Percentiles rank a stretch among this genome's conserved stretches.
phyloP scores from a whole-genome alignment of 1,284 basidiomycete species.

The Volvariella volvacea region DNA sequence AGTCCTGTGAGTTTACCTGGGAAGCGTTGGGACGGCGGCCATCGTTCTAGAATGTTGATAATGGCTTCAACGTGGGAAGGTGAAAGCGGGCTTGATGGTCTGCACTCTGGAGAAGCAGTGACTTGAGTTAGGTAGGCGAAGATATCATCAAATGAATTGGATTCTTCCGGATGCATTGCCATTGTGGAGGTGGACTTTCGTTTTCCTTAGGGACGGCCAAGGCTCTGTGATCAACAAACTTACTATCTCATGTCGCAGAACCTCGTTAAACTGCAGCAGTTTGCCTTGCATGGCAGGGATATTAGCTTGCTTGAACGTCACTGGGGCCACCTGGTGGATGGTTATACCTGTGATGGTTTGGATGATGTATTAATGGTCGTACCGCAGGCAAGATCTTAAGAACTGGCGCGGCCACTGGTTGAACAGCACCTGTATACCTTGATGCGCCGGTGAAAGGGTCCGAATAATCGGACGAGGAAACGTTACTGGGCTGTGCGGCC shows the following conservation, averaged over 20 bases:
- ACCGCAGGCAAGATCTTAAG: slow-evolving; percentile 56
- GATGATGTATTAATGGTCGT: slow-evolving; percentile 16
- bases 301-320: slow-evolving; percentile 86
- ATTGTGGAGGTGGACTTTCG: slow-evolving; percentile 58
- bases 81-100: slow-evolving; percentile 28
- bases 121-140: slow-evolving; percentile 58
- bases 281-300: slow-evolving; percentile 83
- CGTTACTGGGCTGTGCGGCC: slow-evolving; percentile 16
- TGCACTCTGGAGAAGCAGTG: slow-evolving; percentile 31
- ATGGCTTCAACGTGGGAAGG: slow-evolving; percentile 56
- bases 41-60: slow-evolving; percentile 63
- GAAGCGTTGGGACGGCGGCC: slow-evolving; percentile 79
- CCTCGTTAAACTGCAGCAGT: slow-evolving; percentile 75
- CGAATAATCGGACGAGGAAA: slow-evolving; percentile 22
- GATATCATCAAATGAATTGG: slow-evolving; percentile 53
- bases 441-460: slow-evolving; percentile 75
- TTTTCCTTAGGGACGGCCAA: neutral
- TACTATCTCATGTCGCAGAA: slow-evolving; percentile 62
- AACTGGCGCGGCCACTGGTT: slow-evolving; percentile 17
- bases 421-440: slow-evolving; percentile 36
- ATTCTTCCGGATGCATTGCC: slow-evolving; percentile 67
- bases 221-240: slow-evolving; percentile 16
- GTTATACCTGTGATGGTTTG: slow-evolving; percentile 2
- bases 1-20: slow-evolving; percentile 49
- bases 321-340: slow-evolving; percentile 39